phyloP scores from a whole-genome alignment of 2,329 filamentous ascomycete genomes.

The Onygenales sp. region DNA sequence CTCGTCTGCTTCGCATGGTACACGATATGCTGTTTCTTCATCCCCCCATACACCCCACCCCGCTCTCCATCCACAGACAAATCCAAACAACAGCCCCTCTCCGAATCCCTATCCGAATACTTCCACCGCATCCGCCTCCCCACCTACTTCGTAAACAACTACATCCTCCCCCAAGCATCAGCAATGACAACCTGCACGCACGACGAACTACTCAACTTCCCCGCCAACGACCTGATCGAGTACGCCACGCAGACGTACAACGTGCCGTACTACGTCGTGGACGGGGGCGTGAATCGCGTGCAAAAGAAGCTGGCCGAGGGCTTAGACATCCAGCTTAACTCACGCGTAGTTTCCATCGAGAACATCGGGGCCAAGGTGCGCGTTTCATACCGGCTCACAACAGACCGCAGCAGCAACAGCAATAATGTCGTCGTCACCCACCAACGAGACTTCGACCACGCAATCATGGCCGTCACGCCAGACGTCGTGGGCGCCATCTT shows the following conservation, averaged over 20 bases:
- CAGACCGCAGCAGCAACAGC: background rate
- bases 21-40: conserved; percentile 41
- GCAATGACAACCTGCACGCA: conserved; percentile 49
- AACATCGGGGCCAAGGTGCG: conserved; percentile 9
- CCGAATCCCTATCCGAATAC: conserved; percentile 43
- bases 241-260: conserved; percentile 42
- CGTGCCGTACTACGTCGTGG: conserved; percentile 43
- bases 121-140: conserved; percentile 43
- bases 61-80: conserved; percentile 2
- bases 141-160: conserved; percentile 37
- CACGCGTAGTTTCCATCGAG: conserved; percentile 16
- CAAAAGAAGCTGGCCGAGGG: conserved; percentile 37
- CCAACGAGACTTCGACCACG: conserved; percentile 39
- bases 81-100: conserved; percentile 1
- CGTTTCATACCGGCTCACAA: conserved; percentile 15
- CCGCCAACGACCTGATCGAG: conserved; percentile 43
- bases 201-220: conserved; percentile 40
- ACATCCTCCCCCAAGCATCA: conserved; percentile 47
- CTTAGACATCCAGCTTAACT: conserved; percentile 34
- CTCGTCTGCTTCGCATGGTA: conserved; percentile 46
- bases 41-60: conserved; percentile 25
- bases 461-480: conserved; percentile 47
- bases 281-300: conserved; percentile 41
- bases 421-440: background rate
- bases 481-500: conserved; percentile 44